Base-by-base conservation (phyloP, 169 alveolate genomes). In the Plasmodium vinckei region DNA sequence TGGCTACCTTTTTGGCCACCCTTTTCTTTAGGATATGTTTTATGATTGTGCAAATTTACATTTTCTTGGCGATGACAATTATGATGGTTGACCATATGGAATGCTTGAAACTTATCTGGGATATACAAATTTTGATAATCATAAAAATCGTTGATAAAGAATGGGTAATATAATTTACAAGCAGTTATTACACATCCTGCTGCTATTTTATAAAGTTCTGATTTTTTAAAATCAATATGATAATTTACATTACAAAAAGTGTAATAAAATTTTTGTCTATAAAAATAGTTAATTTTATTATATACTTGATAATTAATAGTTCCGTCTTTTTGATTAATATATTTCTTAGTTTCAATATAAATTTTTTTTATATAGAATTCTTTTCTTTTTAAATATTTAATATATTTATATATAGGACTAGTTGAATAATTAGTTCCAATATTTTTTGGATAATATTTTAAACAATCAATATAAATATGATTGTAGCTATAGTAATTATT, bases 211-310 rank as follows among this genome's bases (percentile, higher is more conserved):
- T 53, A 68, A 49, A 82, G 69, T 5, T 33, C 9, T 6, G 67
- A 65, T 42, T 44, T 82, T n/a, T 27, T 46, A n/a, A 68, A 47
- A 44, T n/a, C 19, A 1, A 54, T 7, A n/a, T 57, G n/a, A 12
- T 6, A n/a, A 5, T 21, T 23, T 44, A 82, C 21, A 17, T 54
- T 68, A 68, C 21, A 42, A 68, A 82, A 65, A 2, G 90, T 68
- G 33, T 49, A 82, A 46, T 39, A 53, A 68, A 82, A 82, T 69
- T 82, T 82, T 42, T 82, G 86, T 42, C 72, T 70, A 68, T 82
- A 82, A 17, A 82, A 82, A 57, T 82, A 68, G 46, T 82, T 82
- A 39, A 82, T 54, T 82, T 82, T 82, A 39, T 82, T 82, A 60
- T 82, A 82, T 5, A 82, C 21, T 27, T 67, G 54, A 46, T 53